phyloP scores from a whole-genome alignment of 1,284 basidiomycete genomes.

The Vanrija pseudolonga region DNA sequence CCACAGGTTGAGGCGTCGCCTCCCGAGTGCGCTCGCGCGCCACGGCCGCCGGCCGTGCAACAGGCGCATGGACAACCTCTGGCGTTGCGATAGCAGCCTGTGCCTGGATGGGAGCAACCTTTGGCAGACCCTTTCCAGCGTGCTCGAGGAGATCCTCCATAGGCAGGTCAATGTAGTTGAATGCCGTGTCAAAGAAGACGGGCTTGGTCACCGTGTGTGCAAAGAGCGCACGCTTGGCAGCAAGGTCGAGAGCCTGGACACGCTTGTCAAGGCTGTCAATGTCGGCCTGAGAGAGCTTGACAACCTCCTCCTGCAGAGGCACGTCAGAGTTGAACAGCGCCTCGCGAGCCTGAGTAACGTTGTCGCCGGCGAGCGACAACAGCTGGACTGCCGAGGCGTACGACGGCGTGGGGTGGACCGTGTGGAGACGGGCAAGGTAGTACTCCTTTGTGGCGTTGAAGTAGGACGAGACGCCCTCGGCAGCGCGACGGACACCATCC shows the following conservation, averaged over 20 bases:
- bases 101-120: conserved; percentile 12
- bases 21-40: conserved; percentile 27
- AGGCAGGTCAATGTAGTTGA: conserved; percentile 82
- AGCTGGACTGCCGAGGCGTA: conserved; percentile 44
- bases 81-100: conserved; percentile 9
- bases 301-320: conserved; percentile 35
- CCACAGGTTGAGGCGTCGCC: conserved; percentile 25
- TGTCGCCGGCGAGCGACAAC: conserved; percentile 24
- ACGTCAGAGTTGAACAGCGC: conserved; percentile 22
- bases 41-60: not conserved
- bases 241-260: conserved; percentile 55
- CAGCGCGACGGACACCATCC: conserved; percentile 68
- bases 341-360: conserved; percentile 25
- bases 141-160: conserved; percentile 69
- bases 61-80: not conserved
- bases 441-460: conserved; percentile 60
- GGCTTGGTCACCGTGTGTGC: conserved; percentile 76
- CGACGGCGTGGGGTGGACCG: conserved; percentile 43
- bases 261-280: conserved; percentile 57
- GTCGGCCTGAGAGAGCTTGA: conserved; percentile 27
- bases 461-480: conserved; percentile 69
- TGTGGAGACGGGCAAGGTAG: conserved; percentile 46
- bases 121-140: conserved; percentile 57
- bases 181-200: conserved; percentile 87
- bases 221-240: conserved; percentile 75